These are phyloP conservation scores for Boletus hoseneyae DNA, from an alignment of 1,284 basidiomycete species.

Conservation along the genomic window DNA sequence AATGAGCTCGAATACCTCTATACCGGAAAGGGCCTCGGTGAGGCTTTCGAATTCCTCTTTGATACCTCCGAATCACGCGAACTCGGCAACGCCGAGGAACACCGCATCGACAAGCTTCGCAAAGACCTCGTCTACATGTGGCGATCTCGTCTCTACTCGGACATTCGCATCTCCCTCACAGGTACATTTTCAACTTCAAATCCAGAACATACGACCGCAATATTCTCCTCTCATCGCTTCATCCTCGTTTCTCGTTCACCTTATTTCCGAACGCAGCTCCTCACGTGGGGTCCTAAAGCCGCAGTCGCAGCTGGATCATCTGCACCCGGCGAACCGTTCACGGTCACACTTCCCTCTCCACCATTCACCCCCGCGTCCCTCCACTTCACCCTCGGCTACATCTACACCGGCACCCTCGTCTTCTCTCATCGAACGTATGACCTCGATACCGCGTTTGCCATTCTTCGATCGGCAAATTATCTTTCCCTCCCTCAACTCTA, in stretches of 20 bases:
- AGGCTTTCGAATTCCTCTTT: conserved; percentile 87
- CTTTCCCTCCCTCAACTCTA: conserved; percentile 75
- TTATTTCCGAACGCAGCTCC: conserved; percentile 79
- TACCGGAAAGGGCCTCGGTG: conserved; percentile 83
- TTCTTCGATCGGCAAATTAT: conserved; percentile 82
- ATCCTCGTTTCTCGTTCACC: conserved; percentile 86
- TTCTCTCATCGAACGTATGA: conserved; percentile 94
- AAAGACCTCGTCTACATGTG: conserved; percentile 96
- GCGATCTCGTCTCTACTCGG: conserved; percentile 88
- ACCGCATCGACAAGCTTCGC: conserved; percentile 81
- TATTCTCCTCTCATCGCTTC: conserved; percentile 91
- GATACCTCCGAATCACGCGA: conserved; percentile 58
- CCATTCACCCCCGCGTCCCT: conserved; percentile 94
- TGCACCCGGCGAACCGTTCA: conserved; percentile 44
- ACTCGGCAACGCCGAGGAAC: conserved; percentile 50
- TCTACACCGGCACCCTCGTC: conserved; percentile 91
- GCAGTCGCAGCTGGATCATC: conserved; percentile 27
- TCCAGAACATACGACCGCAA: conserved; percentile 68
- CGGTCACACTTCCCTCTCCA: conserved; percentile 78
- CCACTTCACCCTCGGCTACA: conserved; percentile 92
- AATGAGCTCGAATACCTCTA: conserved; percentile 90
- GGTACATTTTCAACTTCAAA: conserved; percentile 58
- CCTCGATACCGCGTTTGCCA: conserved; percentile 86
- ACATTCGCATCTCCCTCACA: conserved; percentile 77
- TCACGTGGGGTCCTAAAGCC: conserved; percentile 48